Base-by-base conservation (phyloP, 306 rosid species). In the Malus asiatica region DNA sequence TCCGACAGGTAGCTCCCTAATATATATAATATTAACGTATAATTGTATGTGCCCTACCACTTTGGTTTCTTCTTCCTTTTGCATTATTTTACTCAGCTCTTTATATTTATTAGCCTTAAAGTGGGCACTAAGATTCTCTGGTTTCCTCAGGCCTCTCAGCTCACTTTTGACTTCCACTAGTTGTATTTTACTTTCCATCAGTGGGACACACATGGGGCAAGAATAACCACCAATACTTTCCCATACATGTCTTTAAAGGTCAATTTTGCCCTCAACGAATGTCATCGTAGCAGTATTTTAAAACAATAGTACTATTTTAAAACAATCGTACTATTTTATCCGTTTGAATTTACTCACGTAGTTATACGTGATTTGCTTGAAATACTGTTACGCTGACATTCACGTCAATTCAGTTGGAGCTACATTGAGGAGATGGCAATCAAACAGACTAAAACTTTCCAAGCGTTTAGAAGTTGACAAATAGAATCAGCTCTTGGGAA, bases 81-180 rank as follows among this genome's bases (percentile, higher is more conserved):
- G 35, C 79, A 74, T 80, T 86, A 78, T 85, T 83, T 42, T 68
- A 72, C 76, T 38, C 71, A 53, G 15, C 68, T 22, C 71, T 77
- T 13, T 1, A 35, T 67, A 76, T 66, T 53, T 60, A 30, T 64
- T 72, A 77, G 82, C 80, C 76, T 80, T 71, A 63, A 83, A 80
- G 82, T 80, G 76, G 75, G 81, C 81, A 86, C 84, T 76, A 42
- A 53, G 87, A 86, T 83, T 90, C 89, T 85, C 42, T 51, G 30
- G 46, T 79, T 76, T 79, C 82, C 57, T 79, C 69, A 68, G 71
- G 65, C 77, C 85, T 76, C 78, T 81, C 69, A 12, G 6, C 29
- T 74, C 83, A 75, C 89, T 88, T 85, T 86, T 91, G 92, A 87
- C 97, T 76, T 51, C 38, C 18, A n/a, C 6, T 40, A 64, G 57